These are phyloP conservation scores for Erysiphe pulchra DNA, from an alignment of 2,329 filamentous ascomycete genomes.

Conservation along the genomic window DNA sequence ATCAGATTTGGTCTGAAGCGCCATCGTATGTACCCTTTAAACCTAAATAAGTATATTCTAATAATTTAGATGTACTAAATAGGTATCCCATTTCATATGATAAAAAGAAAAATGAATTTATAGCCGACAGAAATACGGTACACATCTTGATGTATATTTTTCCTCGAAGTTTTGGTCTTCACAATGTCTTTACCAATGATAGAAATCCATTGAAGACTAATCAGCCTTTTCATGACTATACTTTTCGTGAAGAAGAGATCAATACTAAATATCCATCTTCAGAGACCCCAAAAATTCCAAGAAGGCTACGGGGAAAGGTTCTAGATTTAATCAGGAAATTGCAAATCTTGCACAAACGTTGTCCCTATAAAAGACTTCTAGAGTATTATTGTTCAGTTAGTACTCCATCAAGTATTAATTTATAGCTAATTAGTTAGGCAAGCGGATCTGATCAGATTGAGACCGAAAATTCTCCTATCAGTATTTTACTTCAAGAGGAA, in stretches of 20 bases:
- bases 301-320: slow-evolving; percentile 37
- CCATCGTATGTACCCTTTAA: slow-evolving; percentile 36
- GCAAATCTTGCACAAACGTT: slow-evolving; percentile 44
- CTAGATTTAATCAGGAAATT: slow-evolving; percentile 37
- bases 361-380: slow-evolving; percentile 57
- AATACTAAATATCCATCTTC: slow-evolving; percentile 8
- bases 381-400: slow-evolving; percentile 50
- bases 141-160: slow-evolving; percentile 85
- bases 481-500: too few species aligned
- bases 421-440: slow-evolving; percentile 3
- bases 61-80: slow-evolving; percentile 48
- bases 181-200: slow-evolving; percentile 68
- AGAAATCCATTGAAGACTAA: slow-evolving; percentile 38
- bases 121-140: slow-evolving; percentile 23
- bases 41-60: slow-evolving; percentile 4
- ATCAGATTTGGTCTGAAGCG: slow-evolving; percentile 54
- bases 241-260: slow-evolving; percentile 64
- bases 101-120: not conserved
- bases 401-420: not conserved
- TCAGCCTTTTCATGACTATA: slow-evolving; percentile 64
- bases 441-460: not conserved
- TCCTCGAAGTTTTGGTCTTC: slow-evolving; percentile 65
- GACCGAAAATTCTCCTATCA: not conserved
- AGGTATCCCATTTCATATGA: slow-evolving; percentile 22
- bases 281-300: slow-evolving; percentile 23